Percentiles rank a stretch among this genome's conserved stretches.
Conservation (phyloP, 345 rosid genomes). For the Acer campestre region DNA sequence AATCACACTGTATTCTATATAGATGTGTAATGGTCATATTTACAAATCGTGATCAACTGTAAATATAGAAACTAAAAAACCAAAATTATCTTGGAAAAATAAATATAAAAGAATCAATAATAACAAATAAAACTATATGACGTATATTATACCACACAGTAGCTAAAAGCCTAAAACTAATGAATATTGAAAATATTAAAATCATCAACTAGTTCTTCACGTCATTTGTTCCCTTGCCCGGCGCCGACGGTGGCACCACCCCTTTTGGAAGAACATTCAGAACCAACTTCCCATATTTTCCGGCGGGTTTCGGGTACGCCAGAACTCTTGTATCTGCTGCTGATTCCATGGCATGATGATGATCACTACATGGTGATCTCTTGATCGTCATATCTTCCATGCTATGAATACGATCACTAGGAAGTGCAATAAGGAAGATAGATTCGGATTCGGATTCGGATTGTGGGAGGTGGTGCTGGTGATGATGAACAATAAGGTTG, state of each 20-base stretch:
- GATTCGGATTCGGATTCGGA: neutral
- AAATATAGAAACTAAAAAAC: too few relatives aligned
- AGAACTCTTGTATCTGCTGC: neutral
- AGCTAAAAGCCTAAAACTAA: too few relatives aligned
- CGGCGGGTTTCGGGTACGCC: slow-evolving; percentile 11
- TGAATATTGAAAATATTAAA: neutral
- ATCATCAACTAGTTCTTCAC: slow-evolving; percentile 33
- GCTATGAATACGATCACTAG: neutral
- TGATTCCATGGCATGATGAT: slow-evolving; percentile 2
- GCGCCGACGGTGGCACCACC: slow-evolving; percentile 46
- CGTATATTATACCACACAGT: too few relatives aligned
- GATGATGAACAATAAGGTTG: neutral
- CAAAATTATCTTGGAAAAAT: neutral
- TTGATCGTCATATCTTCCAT: neutral
- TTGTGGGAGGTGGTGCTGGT: neutral
- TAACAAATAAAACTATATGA: neutral
- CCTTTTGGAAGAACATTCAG: slow-evolving; percentile 68
- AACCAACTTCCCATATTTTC: slow-evolving; percentile 46
- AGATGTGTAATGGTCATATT: neutral
- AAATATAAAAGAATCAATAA: neutral
- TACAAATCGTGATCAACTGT: neutral
- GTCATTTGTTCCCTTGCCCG: slow-evolving; percentile 51
- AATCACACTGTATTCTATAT: neutral
- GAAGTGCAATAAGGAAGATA: neutral
- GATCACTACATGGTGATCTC: slow-evolving; percentile 6